Conservation (phyloP, 2,329 filamentous ascomycete species). For the Blumeria graminis region DNA sequence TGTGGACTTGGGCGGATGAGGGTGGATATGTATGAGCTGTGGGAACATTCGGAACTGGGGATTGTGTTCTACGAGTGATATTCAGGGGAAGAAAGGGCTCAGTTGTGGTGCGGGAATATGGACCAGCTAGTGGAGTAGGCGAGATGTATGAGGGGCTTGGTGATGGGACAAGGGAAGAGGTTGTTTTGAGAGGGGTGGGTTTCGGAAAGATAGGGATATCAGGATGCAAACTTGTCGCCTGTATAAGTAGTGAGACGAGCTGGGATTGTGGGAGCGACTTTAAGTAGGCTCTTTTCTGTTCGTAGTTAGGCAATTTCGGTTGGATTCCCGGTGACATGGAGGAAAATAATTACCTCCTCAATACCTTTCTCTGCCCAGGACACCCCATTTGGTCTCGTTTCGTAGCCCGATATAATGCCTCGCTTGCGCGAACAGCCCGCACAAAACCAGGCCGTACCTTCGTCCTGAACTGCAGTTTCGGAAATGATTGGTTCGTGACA, state of each 20-base stretch:
- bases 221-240: conserved; percentile 34
- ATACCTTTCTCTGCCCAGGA: conserved; percentile 15
- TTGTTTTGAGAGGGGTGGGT: conserved; percentile 1
- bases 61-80: conserved; percentile 20
- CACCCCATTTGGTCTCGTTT: conserved; percentile 10
- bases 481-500: conserved; percentile 57
- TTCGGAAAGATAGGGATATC: conserved; percentile 38
- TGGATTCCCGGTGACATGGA: background rate
- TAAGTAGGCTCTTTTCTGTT: conserved; percentile 37
- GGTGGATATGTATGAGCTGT: conserved; percentile 16
- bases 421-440: conserved; percentile 29
- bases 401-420: conserved; percentile 18
- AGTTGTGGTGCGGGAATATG: conserved; percentile 16
- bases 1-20: conserved; percentile 2
- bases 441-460: conserved; percentile 50
- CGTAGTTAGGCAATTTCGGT: conserved; percentile 5
- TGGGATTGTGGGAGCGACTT: conserved; percentile 32
- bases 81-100: conserved; percentile 17
- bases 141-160: conserved; percentile 11
- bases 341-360: conserved; percentile 17
- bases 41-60: conserved; percentile 29
- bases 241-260: conserved; percentile 39
- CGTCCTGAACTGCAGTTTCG: conserved; percentile 40
- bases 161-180: conserved; percentile 3
- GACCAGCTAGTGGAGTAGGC: conserved; percentile 11